A percentile compares a stretch with the other conserved stretches of the same genome.
These are phyloP conservation scores for Cordyceps militaris DNA, from an alignment of 2,329 filamentous ascomycete genomes.

Conservation along the genomic window DNA sequence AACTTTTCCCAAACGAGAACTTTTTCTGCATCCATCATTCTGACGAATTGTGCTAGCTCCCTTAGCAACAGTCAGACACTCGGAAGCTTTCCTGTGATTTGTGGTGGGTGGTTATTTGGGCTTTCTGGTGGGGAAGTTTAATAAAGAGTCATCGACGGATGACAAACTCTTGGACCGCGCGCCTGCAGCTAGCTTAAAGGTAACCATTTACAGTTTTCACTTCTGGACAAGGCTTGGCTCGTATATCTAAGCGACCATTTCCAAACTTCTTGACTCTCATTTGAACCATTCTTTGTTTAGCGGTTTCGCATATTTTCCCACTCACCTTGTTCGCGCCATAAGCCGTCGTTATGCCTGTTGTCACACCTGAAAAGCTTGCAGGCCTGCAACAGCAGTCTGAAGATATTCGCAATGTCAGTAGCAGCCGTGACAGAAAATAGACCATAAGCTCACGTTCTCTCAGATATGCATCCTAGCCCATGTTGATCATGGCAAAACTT, in stretches of 20 bases:
- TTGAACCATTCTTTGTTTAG: not conserved
- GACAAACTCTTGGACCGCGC: conserved; percentile 2
- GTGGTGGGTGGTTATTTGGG: not conserved
- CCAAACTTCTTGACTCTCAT: not conserved
- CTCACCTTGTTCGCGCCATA: not conserved
- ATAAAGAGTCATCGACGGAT: conserved; percentile 10
- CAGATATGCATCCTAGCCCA: conserved; percentile 94
- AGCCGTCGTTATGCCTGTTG: conserved; percentile 69
- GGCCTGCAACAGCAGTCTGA: conserved; percentile 80
- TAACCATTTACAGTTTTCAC: not conserved
- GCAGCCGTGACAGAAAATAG: conserved; percentile 11
- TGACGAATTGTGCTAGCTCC: conserved; percentile 6
- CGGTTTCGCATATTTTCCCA: not conserved
- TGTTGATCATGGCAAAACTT: conserved; percentile 98
- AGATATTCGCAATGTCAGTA: conserved; percentile 82
- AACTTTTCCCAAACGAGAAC: not conserved
- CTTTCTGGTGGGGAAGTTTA: conserved; percentile 6
- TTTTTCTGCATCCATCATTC: conserved; percentile 6
- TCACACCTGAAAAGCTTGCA: conserved; percentile 83
- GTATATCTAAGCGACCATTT: not conserved
- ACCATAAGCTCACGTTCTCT: not conserved
- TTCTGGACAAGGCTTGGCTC: not conserved
- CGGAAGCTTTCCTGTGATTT: not conserved
- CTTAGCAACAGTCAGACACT: not conserved
- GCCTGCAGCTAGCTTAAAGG: not conserved